Conservation (phyloP, 2,329 filamentous ascomycete species). For the Sordariomycetes sp. region DNA sequence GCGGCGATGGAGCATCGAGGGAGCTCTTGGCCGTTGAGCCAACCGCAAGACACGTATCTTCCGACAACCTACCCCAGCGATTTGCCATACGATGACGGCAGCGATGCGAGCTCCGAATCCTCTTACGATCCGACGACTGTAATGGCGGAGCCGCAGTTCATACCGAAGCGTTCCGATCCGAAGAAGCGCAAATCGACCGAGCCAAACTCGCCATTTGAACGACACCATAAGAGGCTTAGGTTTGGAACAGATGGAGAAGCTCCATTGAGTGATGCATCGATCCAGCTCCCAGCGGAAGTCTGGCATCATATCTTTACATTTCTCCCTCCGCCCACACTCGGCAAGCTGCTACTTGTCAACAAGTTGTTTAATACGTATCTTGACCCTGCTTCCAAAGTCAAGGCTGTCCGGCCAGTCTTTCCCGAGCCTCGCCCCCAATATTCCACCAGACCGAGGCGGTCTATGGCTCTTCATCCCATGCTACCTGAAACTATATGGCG, state of each 20-base stretch:
- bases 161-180: background rate
- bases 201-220: background rate
- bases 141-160: background rate
- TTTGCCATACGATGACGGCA: too few species aligned
- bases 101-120: background rate
- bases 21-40: too few species aligned
- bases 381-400: constrained; percentile 31
- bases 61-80: too few species aligned
- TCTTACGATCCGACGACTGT: constrained; percentile 3
- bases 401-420: background rate
- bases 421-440: too few species aligned
- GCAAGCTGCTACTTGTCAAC: constrained; percentile 58
- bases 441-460: too few species aligned
- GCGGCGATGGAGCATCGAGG: too few species aligned
- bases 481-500: constrained; percentile 64
- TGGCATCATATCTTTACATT: constrained; percentile 65
- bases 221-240: background rate
- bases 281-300: constrained; percentile 46
- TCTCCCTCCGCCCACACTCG: constrained; percentile 53
- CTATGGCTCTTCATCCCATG: too few species aligned
- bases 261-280: constrained; percentile 9
- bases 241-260: background rate
- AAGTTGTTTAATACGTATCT: constrained; percentile 55
- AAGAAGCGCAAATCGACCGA: constrained; percentile 1
- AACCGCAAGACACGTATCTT: too few species aligned